Conservation (phyloP, 805 yeast genomes). For the Yarrowia yakushimensis region DNA sequence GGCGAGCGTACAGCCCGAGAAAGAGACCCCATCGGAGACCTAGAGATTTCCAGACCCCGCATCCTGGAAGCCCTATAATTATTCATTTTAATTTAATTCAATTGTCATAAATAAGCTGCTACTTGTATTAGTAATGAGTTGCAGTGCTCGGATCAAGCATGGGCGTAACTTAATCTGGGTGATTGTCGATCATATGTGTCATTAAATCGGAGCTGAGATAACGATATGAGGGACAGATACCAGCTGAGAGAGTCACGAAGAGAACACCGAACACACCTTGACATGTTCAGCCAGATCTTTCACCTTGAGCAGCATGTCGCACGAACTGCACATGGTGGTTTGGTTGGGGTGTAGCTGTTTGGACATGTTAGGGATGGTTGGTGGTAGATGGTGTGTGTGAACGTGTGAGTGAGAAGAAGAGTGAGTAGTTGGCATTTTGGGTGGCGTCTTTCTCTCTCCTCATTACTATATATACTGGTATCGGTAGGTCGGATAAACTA, state of each 20-base stretch:
- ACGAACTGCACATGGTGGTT: neutral
- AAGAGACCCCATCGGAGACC: too few species aligned
- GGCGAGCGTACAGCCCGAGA: neutral
- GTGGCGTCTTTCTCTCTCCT: neutral
- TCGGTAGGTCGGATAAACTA: neutral
- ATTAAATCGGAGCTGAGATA: neutral
- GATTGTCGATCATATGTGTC: too few species aligned
- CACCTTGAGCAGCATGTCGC: slow-evolving; percentile 3
- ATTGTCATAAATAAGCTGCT: neutral
- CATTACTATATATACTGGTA: neutral
- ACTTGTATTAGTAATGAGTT: too few species aligned
- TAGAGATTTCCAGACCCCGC: too few species aligned
- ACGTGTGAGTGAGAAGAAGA: too few species aligned
- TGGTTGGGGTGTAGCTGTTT: slow-evolving; percentile 1
- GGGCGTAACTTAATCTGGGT: neutral
- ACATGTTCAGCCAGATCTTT: neutral
- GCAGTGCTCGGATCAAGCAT: neutral
- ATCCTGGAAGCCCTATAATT: too few species aligned
- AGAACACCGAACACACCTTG: neutral
- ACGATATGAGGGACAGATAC: neutral
- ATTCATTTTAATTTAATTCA: too few species aligned
- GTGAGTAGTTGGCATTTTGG: neutral
- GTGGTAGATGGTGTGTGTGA: neutral
- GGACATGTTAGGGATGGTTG: neutral
- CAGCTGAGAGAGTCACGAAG: neutral